Conservation (phyloP, 129 eudicot species). For the Flaveria sonorensis region DNA sequence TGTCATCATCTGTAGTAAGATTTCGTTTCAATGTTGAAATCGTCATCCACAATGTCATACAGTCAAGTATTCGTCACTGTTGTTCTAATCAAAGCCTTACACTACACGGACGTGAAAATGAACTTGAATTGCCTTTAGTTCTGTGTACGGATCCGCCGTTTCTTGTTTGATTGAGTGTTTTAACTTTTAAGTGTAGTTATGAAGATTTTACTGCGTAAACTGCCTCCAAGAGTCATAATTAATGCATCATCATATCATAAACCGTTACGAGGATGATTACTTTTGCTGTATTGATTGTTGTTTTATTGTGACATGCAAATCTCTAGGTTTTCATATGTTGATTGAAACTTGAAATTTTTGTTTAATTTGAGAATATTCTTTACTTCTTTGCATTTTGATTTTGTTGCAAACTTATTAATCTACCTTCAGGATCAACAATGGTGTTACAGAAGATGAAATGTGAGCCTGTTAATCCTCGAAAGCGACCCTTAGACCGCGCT, state of each 20-base stretch:
- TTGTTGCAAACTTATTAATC: neutral
- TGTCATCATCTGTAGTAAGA: neutral
- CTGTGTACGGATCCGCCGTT: neutral
- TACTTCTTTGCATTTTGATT: neutral
- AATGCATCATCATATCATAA: neutral
- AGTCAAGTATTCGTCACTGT: neutral
- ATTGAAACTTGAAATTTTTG: neutral
- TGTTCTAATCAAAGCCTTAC: neutral
- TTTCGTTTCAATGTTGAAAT: neutral
- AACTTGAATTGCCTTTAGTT: neutral
- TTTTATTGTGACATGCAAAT: neutral
- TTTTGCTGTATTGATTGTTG: conserved; percentile 6
- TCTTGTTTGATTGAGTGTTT: conserved; percentile 1
- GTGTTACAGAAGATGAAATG: neutral
- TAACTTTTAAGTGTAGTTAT: neutral
- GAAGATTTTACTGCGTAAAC: conserved; percentile 11
- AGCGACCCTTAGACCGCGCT: neutral
- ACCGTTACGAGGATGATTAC: conserved; percentile 12
- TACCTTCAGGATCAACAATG: neutral
- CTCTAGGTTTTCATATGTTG: neutral
- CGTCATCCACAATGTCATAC: neutral
- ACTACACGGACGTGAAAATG: conserved; percentile 11
- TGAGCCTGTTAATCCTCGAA: neutral
- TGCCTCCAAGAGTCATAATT: neutral
- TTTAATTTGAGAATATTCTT: too few relatives aligned